Evolutionary conservation across 306 rosid genomes (phyloP).

Genomic region (Lotus japonicus): DNA sequence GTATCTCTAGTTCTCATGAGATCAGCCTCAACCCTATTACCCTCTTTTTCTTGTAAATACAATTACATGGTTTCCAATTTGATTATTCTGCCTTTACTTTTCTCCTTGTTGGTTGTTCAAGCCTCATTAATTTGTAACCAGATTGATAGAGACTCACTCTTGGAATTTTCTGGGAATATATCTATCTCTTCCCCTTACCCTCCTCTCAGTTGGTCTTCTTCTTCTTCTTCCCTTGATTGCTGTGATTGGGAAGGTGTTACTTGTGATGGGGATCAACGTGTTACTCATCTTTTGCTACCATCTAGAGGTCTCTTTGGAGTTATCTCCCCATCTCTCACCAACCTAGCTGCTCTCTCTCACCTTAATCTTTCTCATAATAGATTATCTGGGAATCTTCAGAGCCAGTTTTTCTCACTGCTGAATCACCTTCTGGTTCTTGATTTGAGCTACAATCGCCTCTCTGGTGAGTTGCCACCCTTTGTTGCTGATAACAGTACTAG

Average conservation of each 20-base stretch:
- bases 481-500: not conserved
- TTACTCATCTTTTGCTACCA: slow-evolving; percentile 42
- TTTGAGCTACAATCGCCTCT: slow-evolving; percentile 49
- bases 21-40: slow-evolving; percentile 2
- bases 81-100: slow-evolving; percentile 9
- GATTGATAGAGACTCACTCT: slow-evolving; percentile 45
- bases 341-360: slow-evolving; percentile 40
- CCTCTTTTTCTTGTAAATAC: not conserved
- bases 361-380: slow-evolving; percentile 64
- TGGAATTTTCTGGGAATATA: slow-evolving; percentile 30
- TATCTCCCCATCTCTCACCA: slow-evolving; percentile 31
- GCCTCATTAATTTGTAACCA: slow-evolving; percentile 43
- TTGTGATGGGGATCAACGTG: slow-evolving; percentile 42
- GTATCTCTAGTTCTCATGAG: slow-evolving; percentile 6
- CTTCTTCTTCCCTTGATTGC: slow-evolving; percentile 48
- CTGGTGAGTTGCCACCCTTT: slow-evolving; percentile 33
- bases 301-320: slow-evolving; percentile 48
- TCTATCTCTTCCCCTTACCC: slow-evolving; percentile 16
- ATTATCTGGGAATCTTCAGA: slow-evolving; percentile 45
- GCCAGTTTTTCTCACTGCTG: slow-evolving; percentile 32
- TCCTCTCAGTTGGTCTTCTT: slow-evolving; percentile 53
- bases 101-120: slow-evolving; percentile 25
- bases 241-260: slow-evolving; percentile 72
- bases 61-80: slow-evolving; percentile 23
- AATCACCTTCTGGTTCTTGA: slow-evolving; percentile 43